These are phyloP conservation scores for Colletotrichum sp. DNA, from an alignment of 2,329 filamentous ascomycete genomes.

Conservation along the genomic window DNA sequence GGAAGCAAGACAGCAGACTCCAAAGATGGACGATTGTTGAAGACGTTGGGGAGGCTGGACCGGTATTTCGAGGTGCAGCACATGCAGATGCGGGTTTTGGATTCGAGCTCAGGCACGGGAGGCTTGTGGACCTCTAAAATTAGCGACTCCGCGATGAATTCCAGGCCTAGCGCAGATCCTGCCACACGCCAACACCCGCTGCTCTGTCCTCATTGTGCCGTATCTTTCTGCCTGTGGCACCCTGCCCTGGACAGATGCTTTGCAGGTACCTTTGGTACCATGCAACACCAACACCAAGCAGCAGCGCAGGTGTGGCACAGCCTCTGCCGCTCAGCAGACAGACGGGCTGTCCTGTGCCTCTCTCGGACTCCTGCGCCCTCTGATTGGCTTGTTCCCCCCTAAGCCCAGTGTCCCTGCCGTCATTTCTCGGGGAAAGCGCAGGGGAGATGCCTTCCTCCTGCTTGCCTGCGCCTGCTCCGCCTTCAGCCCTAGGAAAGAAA, in stretches of 20 bases:
- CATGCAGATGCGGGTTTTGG: background rate
- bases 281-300: too few species aligned
- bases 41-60: background rate
- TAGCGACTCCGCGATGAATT: background rate
- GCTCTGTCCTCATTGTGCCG: background rate
- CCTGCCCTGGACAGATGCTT: background rate
- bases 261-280: too few species aligned
- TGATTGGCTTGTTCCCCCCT: background rate
- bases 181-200: background rate
- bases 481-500: conserved; percentile 11
- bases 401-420: background rate
- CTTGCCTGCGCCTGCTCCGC: background rate
- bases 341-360: background rate
- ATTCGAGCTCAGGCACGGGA: background rate
- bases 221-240: background rate
- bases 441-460: background rate
- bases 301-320: background rate
- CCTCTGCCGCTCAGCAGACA: background rate
- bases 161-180: conserved; percentile 1
- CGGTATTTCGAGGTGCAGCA: background rate
- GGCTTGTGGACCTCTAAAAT: background rate
- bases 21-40: background rate
- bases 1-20: rapidly evolving
- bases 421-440: conserved; percentile 7
- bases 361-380: background rate